Conservation (phyloP, 2,329 filamentous ascomycete genomes). For the Ilyonectria sp. region DNA sequence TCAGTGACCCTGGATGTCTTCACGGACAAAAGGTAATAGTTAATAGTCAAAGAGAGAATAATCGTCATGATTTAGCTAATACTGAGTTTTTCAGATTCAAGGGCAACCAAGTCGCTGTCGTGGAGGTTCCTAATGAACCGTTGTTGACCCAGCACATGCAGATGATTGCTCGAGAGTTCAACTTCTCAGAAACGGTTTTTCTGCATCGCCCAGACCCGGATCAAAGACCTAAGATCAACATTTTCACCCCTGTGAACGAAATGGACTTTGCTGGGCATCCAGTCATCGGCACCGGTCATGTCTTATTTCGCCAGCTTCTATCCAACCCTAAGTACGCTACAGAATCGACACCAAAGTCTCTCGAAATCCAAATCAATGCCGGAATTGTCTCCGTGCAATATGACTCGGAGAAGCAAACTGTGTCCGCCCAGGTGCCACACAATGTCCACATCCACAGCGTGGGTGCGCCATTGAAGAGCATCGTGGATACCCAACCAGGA, state of each 20-base stretch:
- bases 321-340: background rate
- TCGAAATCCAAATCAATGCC: conserved; percentile 21
- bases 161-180: conserved; percentile 33
- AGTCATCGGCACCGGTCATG: conserved; percentile 33
- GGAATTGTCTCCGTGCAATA: conserved; percentile 22
- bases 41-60: background rate
- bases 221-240: conserved; percentile 10
- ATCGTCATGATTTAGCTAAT: background rate
- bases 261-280: conserved; percentile 38
- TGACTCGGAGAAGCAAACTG: conserved; percentile 17
- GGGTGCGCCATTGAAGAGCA: background rate
- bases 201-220: background rate
- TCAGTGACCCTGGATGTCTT: conserved; percentile 26
- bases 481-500: conserved; percentile 17
- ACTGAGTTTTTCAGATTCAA: conserved; percentile 17
- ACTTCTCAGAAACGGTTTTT: conserved; percentile 35
- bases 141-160: conserved; percentile 25
- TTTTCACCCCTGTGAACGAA: conserved; percentile 36
- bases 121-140: conserved; percentile 14
- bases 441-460: conserved; percentile 30
- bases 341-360: background rate
- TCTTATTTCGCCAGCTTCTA: conserved; percentile 20
- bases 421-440: conserved; percentile 31
- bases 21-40: conserved; percentile 11
- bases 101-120: conserved; percentile 35